Percentiles rank a stretch among this genome's conserved stretches.
Evolutionary conservation across 495 filamentous ascomycete genomes (phyloP).

Genomic region (Aspergillus baeticus): DNA sequence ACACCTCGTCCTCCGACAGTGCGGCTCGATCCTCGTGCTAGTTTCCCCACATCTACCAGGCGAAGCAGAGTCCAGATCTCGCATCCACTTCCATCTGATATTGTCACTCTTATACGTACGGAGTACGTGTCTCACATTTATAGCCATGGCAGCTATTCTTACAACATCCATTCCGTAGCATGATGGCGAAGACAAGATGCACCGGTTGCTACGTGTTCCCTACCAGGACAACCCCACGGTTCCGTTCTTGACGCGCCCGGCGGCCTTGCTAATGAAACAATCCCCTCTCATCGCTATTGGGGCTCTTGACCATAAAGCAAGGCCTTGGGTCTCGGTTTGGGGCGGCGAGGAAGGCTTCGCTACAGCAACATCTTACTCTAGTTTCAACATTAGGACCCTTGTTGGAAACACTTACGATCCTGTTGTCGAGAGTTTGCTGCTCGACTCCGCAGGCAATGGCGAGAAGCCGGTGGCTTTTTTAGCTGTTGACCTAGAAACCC

Average conservation of each 20-base stretch:
- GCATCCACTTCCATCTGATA: background rate
- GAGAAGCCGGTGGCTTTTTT: slow-evolving; percentile 58
- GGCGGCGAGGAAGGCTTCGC: slow-evolving; percentile 69
- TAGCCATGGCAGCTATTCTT: slow-evolving; percentile 43
- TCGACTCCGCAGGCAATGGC: slow-evolving; percentile 27
- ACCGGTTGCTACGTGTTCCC: slow-evolving; percentile 45
- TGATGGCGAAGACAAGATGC: slow-evolving; percentile 52
- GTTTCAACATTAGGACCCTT: slow-evolving; percentile 58
- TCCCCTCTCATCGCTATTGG: slow-evolving; percentile 72
- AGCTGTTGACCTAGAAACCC: slow-evolving; percentile 63
- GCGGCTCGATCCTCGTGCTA: slow-evolving; percentile 2
- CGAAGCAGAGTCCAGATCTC: background rate
- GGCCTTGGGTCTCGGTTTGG: slow-evolving; percentile 74
- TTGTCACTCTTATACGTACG: background rate
- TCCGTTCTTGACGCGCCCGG: slow-evolving; percentile 51
- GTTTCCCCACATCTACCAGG: background rate
- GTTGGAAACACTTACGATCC: slow-evolving; percentile 64
- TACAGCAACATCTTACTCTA: slow-evolving; percentile 50
- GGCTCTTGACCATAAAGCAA: slow-evolving; percentile 57
- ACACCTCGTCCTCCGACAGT: background rate
- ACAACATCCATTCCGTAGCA: slow-evolving; percentile 42
- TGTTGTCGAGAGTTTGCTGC: slow-evolving; percentile 55
- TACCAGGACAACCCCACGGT: slow-evolving; percentile 60
- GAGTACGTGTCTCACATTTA: background rate
- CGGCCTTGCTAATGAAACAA: slow-evolving; percentile 49